Evolutionary conservation across 2,329 filamentous ascomycete species (phyloP).

Genomic region (Phaeosphaeriaceae sp.): DNA sequence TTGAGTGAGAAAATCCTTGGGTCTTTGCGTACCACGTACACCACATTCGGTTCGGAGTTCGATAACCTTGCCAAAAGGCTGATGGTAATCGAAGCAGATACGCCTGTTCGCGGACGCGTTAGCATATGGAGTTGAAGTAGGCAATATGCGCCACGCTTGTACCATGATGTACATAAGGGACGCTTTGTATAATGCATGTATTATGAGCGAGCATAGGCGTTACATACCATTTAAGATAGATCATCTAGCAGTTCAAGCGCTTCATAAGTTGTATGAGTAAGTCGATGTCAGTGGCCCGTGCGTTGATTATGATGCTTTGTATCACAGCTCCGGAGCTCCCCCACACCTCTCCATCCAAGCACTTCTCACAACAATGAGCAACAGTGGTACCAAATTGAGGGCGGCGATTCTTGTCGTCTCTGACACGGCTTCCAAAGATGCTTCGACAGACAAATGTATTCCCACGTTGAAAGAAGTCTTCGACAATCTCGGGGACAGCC

Average conservation of each 20-base stretch:
- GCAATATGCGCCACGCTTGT: constrained; percentile 16
- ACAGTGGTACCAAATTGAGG: constrained; percentile 60
- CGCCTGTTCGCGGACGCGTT: neutral
- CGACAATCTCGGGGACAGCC: constrained; percentile 66
- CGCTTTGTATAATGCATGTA: constrained; percentile 49
- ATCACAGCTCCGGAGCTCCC: constrained; percentile 20
- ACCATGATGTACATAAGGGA: constrained; percentile 38
- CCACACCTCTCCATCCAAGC: constrained; percentile 17
- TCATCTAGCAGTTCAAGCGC: constrained; percentile 5
- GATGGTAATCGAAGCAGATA: neutral
- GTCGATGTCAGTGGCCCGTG: constrained; percentile 25
- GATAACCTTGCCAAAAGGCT: neutral
- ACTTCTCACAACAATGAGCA: constrained; percentile 33
- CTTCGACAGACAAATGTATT: constrained; percentile 78
- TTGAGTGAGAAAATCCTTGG: constrained; percentile 50
- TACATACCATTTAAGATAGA: constrained; percentile 28
- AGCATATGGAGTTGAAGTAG: neutral
- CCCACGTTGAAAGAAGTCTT: constrained; percentile 74
- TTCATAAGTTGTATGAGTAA: constrained; percentile 2
- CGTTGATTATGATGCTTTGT: constrained; percentile 9
- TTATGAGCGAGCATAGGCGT: constrained; percentile 39
- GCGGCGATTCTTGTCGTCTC: constrained; percentile 87
- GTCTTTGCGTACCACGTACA: neutral
- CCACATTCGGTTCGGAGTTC: neutral
- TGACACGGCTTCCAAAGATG: constrained; percentile 83